Evolutionary conservation across 179 eudicot species (phyloP), one percentile per base, ranked within the genome.

Genomic region (Carnegiea gigantea): DNA sequence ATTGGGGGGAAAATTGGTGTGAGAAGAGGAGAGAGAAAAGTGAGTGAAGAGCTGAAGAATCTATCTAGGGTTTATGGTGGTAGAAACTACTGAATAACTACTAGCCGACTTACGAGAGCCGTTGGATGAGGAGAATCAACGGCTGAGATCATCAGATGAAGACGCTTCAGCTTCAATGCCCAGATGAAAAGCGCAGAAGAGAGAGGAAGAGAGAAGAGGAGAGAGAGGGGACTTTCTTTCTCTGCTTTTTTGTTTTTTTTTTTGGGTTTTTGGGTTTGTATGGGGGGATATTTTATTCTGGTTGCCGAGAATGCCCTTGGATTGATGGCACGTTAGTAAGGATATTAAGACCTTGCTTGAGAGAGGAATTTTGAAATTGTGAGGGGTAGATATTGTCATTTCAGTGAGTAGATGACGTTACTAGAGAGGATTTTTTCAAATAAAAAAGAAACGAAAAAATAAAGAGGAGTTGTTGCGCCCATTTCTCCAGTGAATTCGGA

Each of bases 31-130:
- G 68, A 78, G 59, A 38, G 79, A 17, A 51, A 40, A 40, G 44
- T 40, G 6, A 51, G 57, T 1, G 9, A 72, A 73, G 81, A 70
- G 78, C 78, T 64, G 79, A 67, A 73, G 73, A 8, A 51, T 73
- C 80, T 43, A 71, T 73, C 86, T 89, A 89, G 92, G 92, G 92
- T 89, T 89, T 89, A 87, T 81, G 90, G 79, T 76, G 67, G 75
- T 79, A 57, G 74, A 46, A 75, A 70, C 49, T 65, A 72, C 13
- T 46, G 76, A 78, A 78, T 75, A 85, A 82, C 86, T 77, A 82
- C 83, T 71, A 51, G 79, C 76, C 81, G 84, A 82, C 73, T 75
- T 21, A 81, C 5, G 70, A 38, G 77, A 80, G 75, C 86, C 90
- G 89, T 86, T 72, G 75, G 90, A 87, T 84, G 57, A 38, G 17